Base-by-base conservation (phyloP, 169 alveolate genomes). In the Plasmodium malariae region DNA sequence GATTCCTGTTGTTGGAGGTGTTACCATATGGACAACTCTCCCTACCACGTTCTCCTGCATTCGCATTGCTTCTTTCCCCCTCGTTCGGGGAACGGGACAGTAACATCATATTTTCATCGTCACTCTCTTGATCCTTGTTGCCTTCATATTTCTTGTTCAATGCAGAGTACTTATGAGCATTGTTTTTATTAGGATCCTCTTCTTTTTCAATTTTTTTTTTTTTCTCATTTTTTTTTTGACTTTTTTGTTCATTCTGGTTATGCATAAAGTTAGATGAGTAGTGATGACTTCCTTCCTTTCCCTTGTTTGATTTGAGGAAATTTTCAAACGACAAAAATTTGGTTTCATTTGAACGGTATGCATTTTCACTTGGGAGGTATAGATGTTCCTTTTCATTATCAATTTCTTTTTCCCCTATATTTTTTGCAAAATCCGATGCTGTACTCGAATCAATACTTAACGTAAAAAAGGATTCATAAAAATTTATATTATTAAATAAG, bases 241-340 rank as follows among this genome's bases (percentile, higher is more conserved):
- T 57, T 57, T 12, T 1, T 45, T 45, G 55, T 45, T 45, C 55
- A 45, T 45, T 45, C 9, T 45, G 14, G 9, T 45, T 45, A 1
- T 45, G 21, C 4, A 3, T 1, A 45, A 45, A 11, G 5, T 4
- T 3, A n/a, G 60, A 19, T 6, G 60, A 19, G n/a, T n/a, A n/a
- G n/a, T n/a, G n/a, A 24, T 17, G 14, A 67, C 74, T 14, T 28
- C 11, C 48, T 67, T 67, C 28, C 2, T 73, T 62, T 12, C 24
- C 0, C 26, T 54, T 24, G 24, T 49, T 37, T 2, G 74, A 78
- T 37, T 80, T 80, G 26, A 80, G 30, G n/a, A 80, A 36, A 36
- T 80, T 80, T 80, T 80, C 90, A 67, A 80, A 80, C 5, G 90
- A 65, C 72, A 80, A 36, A 45, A 80, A 80, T 65, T 80, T 80